phyloP scores from a whole-genome alignment of 805 yeast species.

The Candida mattraensis region DNA sequence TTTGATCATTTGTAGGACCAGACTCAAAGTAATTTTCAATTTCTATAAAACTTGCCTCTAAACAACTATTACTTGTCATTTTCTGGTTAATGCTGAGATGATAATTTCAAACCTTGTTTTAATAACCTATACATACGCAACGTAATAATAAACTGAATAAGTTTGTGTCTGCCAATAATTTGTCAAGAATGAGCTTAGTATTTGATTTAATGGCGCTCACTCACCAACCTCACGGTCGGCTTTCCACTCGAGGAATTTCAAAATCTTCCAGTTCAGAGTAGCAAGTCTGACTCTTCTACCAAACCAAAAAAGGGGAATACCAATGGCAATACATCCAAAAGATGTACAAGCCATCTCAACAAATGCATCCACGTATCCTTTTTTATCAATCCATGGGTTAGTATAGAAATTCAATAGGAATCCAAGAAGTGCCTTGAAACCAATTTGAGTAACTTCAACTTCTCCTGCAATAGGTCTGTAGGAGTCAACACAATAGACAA shows the following conservation, averaged over 20 bases:
- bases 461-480: constrained; percentile 14
- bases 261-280: constrained; percentile 8
- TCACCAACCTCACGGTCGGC: constrained; percentile 11
- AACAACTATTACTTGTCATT: too few relatives aligned
- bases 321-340: constrained; percentile 8
- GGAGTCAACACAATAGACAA: constrained; percentile 12
- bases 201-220: not conserved
- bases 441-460: constrained; percentile 11
- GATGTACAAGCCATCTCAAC: constrained; percentile 12
- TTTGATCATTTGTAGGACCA: too few relatives aligned
- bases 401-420: constrained; percentile 11
- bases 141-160: not conserved
- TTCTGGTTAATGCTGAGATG: too few relatives aligned
- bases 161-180: not conserved
- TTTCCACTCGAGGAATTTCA: constrained; percentile 6
- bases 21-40: too few relatives aligned
- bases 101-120: too few relatives aligned
- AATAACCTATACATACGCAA: too few relatives aligned
- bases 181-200: too few relatives aligned
- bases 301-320: constrained; percentile 10
- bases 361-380: constrained; percentile 5
- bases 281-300: constrained; percentile 10
- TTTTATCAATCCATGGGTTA: constrained; percentile 9
- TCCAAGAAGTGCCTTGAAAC: constrained; percentile 12
- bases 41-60: too few relatives aligned